Evolutionary conservation across 2,329 filamentous ascomycete genomes (phyloP), one percentile per base, ranked within the genome.

Genomic region (Cercospora brassicicola): DNA sequence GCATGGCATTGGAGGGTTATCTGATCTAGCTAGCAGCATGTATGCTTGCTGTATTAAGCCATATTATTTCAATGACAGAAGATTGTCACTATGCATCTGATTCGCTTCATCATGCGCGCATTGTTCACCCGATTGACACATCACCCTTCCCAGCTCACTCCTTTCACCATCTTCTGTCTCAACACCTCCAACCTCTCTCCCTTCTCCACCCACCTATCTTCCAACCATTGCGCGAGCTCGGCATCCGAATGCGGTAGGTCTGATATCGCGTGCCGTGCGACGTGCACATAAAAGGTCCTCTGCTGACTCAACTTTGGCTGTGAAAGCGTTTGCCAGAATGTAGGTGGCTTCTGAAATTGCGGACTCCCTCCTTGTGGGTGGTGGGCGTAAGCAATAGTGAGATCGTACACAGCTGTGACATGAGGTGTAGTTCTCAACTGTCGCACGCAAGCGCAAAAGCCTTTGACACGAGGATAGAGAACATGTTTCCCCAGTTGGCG

Each of bases 381-480:
- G 26, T 75, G 69, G 4, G 78, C 77, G 60, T 80, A 81, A 4
- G 78, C 78, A n/a, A 81, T 71, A 1, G 78, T 80, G n/a, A 80
- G 65, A 60, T 81, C 79, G 73, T 79, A 79, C 4, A 81, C 78
- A 3, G 78, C 77, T 59, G 18, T 20, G 18, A 81, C 73, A 57
- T 79, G 78, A 15, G 74, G 66, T 20, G 74, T 69, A 2, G 71
- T 59, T 11, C 78, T 75, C 62, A 89, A 79, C 66, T 87, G 83
- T 75, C 86, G 84, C 10, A 89, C 85, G 1, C 84, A 87, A 30
- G 86, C 83, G 59, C 88, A 81, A 76, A 90, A 89, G 61, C 87
- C 87, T 75, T 86, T 88, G 20, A 84, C 87, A 33, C 86, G 83
- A 23, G 87, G 87, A 72, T 88, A 88, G 18, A 89, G 81, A 11